Base-by-base conservation (phyloP, 768 basidiomycete genomes). In the Podaxis carcinomalis region DNA sequence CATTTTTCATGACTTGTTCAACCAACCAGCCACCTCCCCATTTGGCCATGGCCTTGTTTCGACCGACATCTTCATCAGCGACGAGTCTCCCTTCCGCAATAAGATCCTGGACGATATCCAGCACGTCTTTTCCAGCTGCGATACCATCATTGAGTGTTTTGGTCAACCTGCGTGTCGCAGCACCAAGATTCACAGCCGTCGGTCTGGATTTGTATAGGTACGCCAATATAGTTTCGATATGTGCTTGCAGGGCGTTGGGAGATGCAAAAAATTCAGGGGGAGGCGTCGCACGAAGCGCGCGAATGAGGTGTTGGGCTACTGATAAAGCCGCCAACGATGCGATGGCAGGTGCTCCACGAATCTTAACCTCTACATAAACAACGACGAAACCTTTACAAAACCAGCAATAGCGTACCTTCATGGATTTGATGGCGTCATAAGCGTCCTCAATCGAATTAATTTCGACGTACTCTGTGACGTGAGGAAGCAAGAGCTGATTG, bases 181-280 rank as follows among this genome's bases (percentile, higher is more conserved):
- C 89, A 10, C 92, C 87, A 21, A 98, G 88, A 75, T 98, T 98
- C 66, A 98, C 95, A 5, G 95, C 95, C 0, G 95, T 98, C 14
- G 96, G 95, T n/a, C 95, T 84, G 1, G 95, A 90, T 1, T 88
- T 92, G 71, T 83, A 87, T 11, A 98, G 82, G 72, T 84, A 89
- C 42, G 86, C 82, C 50, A 95, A 80, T 46, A 85, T 78, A 0
- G 80, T 78, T 42, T 77, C 68, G 63, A 95, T 71, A 71, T 91
- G 77, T 0, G 72, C 71, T 54, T 78, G 74, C 32, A 97, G 77
- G 1, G 77, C 71, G 2, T 74, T 71, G 0, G 82, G 72, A 0
- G 88, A 84, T 2, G 77, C 67, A 19, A 92, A 74, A 68, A 82
- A 90, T 4, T 78, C 78, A 0, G 87, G 87, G 1, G 65, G 59